A percentile compares a stretch with the other conserved stretches of the same genome.
These are phyloP conservation scores for Magnolia officinalis DNA, from an alignment of 164 flowering plant genomes.

Conservation along the genomic window DNA sequence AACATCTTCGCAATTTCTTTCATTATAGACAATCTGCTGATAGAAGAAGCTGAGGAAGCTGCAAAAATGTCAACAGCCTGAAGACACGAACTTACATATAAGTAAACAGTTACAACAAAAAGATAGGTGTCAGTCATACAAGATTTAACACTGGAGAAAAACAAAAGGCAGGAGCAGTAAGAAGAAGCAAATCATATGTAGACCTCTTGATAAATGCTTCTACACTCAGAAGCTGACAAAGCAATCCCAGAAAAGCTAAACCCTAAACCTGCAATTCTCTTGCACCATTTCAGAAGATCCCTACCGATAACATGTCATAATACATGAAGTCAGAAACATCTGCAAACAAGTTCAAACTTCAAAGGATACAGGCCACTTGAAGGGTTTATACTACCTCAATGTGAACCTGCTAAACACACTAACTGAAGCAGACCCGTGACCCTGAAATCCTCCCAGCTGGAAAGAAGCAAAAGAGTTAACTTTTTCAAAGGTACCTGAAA, in stretches of 20 bases:
- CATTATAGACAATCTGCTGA: constrained; percentile 45
- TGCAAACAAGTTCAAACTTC: neutral
- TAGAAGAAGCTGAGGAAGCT: constrained; percentile 49
- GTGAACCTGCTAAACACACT: constrained; percentile 52
- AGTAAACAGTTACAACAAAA: neutral
- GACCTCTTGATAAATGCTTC: constrained; percentile 73
- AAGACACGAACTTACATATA: constrained; percentile 5
- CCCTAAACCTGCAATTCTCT: constrained; percentile 57
- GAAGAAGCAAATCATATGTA: neutral
- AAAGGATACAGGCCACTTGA: neutral
- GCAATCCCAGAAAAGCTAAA: constrained; percentile 29
- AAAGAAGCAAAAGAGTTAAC: constrained; percentile 28
- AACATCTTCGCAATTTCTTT: constrained; percentile 64
- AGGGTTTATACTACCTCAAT: constrained; percentile 44
- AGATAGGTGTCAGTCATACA: neutral
- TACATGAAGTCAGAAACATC: neutral
- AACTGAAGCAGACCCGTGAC: constrained; percentile 21
- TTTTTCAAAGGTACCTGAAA: constrained; percentile 61
- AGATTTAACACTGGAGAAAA: neutral
- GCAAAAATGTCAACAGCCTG: constrained; percentile 95
- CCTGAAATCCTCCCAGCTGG: constrained; percentile 31
- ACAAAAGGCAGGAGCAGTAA: neutral
- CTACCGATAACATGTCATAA: constrained; percentile 31
- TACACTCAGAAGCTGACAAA: constrained; percentile 38
- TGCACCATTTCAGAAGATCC: constrained; percentile 93